These are phyloP conservation scores for Saposhnikovia divaricata DNA, from an alignment of 129 eudicot species.

Conservation along the genomic window DNA sequence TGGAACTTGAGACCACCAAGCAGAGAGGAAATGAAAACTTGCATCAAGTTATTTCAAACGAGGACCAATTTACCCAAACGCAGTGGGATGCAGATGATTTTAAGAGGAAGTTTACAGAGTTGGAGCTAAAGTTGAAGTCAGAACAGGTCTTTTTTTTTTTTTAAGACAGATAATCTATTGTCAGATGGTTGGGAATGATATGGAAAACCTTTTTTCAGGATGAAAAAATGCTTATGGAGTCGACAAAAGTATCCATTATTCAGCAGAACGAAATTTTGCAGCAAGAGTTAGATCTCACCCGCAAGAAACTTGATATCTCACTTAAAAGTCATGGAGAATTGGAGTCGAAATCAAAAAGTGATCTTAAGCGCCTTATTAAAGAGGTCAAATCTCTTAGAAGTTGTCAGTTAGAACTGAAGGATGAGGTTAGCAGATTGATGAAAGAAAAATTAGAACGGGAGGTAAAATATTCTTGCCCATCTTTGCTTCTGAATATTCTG, in stretches of 20 bases:
- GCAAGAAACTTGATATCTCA: conserved; percentile 36
- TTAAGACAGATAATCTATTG: not conserved
- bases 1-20: conserved; percentile 48
- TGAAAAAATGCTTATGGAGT: conserved; percentile 36
- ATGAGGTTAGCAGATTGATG: conserved; percentile 45
- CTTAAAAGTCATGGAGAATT: conserved; percentile 43
- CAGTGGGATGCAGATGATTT: conserved; percentile 74
- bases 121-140: conserved; percentile 50
- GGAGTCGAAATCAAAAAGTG: conserved; percentile 44
- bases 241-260: conserved; percentile 24
- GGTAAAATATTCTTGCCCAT: conserved; percentile 27
- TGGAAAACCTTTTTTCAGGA: conserved; percentile 33
- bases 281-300: conserved; percentile 47
- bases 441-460: conserved; percentile 48
- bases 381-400: conserved; percentile 59
- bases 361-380: conserved; percentile 41
- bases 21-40: conserved; percentile 37
- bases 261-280: conserved; percentile 46
- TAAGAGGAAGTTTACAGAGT: conserved; percentile 44
- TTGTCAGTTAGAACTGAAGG: conserved; percentile 58
- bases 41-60: conserved; percentile 35
- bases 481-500: not conserved
- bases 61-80: conserved; percentile 39
- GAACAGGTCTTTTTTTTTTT: conserved; percentile 45
- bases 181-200: conserved; percentile 4